phyloP scores from a whole-genome alignment of 352 stramenopile species.

The Pythium diclinum region DNA sequence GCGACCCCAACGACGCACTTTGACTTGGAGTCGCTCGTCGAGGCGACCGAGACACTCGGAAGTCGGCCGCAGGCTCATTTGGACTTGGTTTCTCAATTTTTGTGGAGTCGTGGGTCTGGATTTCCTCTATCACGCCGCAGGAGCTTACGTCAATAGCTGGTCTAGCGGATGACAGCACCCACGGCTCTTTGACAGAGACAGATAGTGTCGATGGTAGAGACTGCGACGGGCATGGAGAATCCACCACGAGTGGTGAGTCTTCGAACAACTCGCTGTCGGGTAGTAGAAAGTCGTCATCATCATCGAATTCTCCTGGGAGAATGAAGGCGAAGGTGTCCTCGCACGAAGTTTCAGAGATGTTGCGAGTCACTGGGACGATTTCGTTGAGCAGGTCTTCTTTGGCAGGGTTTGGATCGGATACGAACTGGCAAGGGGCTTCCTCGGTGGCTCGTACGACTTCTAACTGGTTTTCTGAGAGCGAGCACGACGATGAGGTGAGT shows the following conservation, averaged over 20 bases:
- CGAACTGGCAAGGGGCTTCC: not conserved
- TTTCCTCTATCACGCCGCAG: not conserved
- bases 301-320: not conserved
- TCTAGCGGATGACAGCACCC: constrained; percentile 4
- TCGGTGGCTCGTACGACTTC: not conserved
- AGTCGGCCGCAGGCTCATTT: constrained; percentile 6
- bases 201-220: not conserved
- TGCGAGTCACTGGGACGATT: not conserved
- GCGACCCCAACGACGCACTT: not conserved
- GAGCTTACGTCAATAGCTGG: not conserved
- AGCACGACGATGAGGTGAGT: not conserved
- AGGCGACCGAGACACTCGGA: constrained; percentile 15
- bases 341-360: not conserved
- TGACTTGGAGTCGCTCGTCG: not conserved
- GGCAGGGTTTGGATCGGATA: not conserved
- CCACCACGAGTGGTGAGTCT: not conserved
- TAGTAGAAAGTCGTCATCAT: not conserved
- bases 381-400: not conserved
- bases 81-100: not conserved
- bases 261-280: not conserved
- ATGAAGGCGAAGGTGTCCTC: not conserved
- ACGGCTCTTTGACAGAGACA: constrained; percentile 1
- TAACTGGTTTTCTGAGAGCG: constrained; percentile 3
- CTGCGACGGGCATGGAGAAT: not conserved
- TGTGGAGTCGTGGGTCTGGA: not conserved